Evolutionary conservation across 1,139 yeast genomes (phyloP).

Genomic region (Arxiozyma telluris): DNA sequence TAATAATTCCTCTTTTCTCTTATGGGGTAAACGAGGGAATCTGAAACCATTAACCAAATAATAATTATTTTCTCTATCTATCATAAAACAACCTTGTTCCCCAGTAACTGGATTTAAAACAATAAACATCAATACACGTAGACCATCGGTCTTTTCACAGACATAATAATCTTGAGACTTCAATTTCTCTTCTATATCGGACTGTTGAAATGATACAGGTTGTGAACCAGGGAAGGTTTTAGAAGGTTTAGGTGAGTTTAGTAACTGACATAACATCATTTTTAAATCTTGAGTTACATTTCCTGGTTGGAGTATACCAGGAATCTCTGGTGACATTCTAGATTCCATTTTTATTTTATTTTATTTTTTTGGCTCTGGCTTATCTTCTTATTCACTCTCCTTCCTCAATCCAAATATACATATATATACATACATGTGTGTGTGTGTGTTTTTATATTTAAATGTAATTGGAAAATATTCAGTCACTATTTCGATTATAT

Average conservation of each 20-base stretch:
- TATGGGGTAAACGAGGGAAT: constrained; percentile 58
- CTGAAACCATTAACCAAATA: constrained; percentile 74
- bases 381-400: not conserved
- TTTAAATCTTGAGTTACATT: constrained; percentile 61
- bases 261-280: constrained; percentile 58
- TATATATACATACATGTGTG: not conserved
- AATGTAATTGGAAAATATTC: too few relatives aligned
- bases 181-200: constrained; percentile 58
- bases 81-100: constrained; percentile 65
- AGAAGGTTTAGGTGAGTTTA: constrained; percentile 37
- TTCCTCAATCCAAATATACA: not conserved
- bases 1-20: constrained; percentile 34
- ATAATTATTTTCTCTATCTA: constrained; percentile 84
- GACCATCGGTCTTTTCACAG: constrained; percentile 93
- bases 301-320: constrained; percentile 70
- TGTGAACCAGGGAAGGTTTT: constrained; percentile 77
- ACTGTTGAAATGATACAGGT: constrained; percentile 81
- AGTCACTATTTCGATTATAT: too few relatives aligned
- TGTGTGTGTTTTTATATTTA: not conserved
- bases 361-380: not conserved
- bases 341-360: too few relatives aligned
- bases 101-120: constrained; percentile 60
- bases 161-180: constrained; percentile 67
- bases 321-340: constrained; percentile 70
- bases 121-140: constrained; percentile 65